Percentiles rank a stretch among this genome's conserved stretches.
phyloP scores from a whole-genome alignment of 768 basidiomycete species.

The Wakefieldia striispora region DNA sequence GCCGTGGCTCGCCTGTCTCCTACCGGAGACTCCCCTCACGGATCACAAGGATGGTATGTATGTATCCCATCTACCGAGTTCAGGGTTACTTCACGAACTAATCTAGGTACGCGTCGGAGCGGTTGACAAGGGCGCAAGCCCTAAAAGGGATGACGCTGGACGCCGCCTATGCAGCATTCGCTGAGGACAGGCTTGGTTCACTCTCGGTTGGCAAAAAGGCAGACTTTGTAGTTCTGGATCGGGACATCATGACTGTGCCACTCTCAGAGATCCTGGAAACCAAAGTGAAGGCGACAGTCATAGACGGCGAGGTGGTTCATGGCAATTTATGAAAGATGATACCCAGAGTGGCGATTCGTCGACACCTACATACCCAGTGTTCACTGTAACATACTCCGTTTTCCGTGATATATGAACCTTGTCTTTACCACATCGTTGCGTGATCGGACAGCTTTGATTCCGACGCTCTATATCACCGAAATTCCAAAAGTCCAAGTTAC shows the following conservation, averaged over 20 bases:
- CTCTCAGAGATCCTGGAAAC: conserved; percentile 59
- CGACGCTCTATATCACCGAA: no score
- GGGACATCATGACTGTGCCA: conserved; percentile 72
- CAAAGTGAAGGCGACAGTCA: conserved; percentile 67
- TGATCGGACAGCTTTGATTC: no score
- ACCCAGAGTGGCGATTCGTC: no score
- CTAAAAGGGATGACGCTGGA: conserved; percentile 90
- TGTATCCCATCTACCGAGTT: not conserved
- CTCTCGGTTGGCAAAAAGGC: conserved; percentile 77
- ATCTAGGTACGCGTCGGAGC: conserved; percentile 71
- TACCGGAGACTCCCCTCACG: conserved; percentile 79
- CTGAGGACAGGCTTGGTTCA: conserved; percentile 69
- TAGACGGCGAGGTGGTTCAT: conserved; percentile 70
- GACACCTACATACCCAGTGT: not conserved
- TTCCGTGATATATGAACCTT: no score
- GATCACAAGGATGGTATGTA: conserved; percentile 73
- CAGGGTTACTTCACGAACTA: not conserved
- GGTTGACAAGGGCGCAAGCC: conserved; percentile 77
- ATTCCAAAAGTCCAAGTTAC: no score
- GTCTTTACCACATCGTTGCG: no score
- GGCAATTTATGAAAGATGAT: conserved; percentile 37
- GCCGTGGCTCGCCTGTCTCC: conserved; percentile 71
- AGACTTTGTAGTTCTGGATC: conserved; percentile 83
- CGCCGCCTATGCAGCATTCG: conserved; percentile 84
- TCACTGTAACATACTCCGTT: conserved; percentile 2